Evolutionary conservation across 129 eudicot genomes (phyloP).

Genomic region (Centrapalus pauciflorus): DNA sequence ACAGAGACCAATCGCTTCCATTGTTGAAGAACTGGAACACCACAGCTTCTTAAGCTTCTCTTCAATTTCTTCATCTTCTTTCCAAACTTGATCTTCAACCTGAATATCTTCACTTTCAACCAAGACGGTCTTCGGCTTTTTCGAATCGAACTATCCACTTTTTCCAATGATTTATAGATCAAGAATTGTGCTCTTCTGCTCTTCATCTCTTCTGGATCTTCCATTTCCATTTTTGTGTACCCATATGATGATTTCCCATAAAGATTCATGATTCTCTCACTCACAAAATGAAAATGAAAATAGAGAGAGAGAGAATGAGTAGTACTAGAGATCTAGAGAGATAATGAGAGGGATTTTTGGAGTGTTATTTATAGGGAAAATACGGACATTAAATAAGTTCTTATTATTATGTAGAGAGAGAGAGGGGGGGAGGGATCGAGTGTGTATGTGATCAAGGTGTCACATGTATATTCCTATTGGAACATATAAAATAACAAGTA

Average conservation of each 20-base stretch:
- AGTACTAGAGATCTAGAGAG: no score
- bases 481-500: no score
- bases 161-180: conserved; percentile 45
- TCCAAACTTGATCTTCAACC: conserved; percentile 48
- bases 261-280: conserved; percentile 7
- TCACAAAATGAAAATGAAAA: background rate
- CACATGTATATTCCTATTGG: no score
- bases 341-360: background rate
- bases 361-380: conserved; percentile 23
- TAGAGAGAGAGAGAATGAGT: background rate
- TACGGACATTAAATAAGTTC: background rate
- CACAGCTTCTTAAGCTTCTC: conserved; percentile 29
- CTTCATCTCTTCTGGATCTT: conserved; percentile 44
- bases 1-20: conserved; percentile 31
- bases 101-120: conserved; percentile 37
- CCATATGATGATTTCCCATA: conserved; percentile 23
- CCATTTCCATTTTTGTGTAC: conserved; percentile 48
- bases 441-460: no score
- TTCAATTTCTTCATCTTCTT: conserved; percentile 48
- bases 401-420: no score
- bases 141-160: conserved; percentile 26
- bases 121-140: conserved; percentile 37
- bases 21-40: conserved; percentile 27
- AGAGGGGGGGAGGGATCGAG: no score
- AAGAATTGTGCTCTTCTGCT: conserved; percentile 51